Conservation (phyloP, 1,139 yeast genomes). For the Kluyveromyces marxianus region DNA sequence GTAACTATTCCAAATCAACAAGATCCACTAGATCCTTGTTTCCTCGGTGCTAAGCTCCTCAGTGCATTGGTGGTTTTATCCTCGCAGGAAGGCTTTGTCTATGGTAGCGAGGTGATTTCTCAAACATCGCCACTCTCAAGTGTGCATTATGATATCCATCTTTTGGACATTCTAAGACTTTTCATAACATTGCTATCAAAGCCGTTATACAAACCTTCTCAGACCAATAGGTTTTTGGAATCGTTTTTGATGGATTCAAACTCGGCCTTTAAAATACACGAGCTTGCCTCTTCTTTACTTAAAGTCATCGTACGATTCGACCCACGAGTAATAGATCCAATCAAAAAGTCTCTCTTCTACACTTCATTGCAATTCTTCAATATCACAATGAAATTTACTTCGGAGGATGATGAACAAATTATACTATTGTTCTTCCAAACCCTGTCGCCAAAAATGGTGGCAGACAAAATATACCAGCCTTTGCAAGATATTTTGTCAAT, state of each 20-base stretch:
- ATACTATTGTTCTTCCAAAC: slow-evolving; percentile 1
- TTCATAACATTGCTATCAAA: slow-evolving; percentile 58
- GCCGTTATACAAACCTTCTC: slow-evolving; percentile 46
- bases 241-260: background rate
- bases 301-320: slow-evolving; percentile 2
- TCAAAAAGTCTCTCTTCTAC: background rate
- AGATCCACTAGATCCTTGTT: background rate
- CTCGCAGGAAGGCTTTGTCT: slow-evolving; percentile 8
- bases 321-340: slow-evolving; percentile 2
- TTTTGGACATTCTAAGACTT: slow-evolving; percentile 60
- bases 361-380: slow-evolving; percentile 4
- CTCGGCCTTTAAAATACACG: background rate
- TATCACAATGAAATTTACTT: slow-evolving; percentile 2
- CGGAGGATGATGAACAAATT: slow-evolving; percentile 1
- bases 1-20: slow-evolving; percentile 31
- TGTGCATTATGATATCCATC: slow-evolving; percentile 51
- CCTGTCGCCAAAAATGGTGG: background rate
- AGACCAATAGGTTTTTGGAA: background rate
- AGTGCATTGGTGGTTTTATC: background rate
- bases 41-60: slow-evolving; percentile 5
- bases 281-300: slow-evolving; percentile 3
- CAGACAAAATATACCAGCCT: slow-evolving; percentile 1
- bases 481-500: slow-evolving; percentile 1
- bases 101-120: slow-evolving; percentile 23
- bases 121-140: slow-evolving; percentile 14